Evolutionary conservation across 495 filamentous ascomycete genomes (phyloP), one percentile per base, ranked within the genome.

Genomic region (Recurvomyces mirabilis): DNA sequence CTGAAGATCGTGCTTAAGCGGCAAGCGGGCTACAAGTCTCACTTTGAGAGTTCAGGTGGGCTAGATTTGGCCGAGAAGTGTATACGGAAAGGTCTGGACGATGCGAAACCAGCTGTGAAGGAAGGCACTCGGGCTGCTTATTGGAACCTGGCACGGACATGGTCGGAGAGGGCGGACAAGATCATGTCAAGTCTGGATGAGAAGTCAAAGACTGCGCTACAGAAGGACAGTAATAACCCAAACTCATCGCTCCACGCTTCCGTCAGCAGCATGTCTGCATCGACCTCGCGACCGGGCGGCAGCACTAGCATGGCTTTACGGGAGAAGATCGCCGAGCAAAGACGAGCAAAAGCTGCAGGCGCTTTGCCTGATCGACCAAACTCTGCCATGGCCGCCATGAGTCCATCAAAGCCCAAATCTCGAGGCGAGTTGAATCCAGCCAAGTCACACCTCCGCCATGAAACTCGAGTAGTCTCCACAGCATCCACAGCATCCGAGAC

Each of bases 71-170:
- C 93, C 10, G 87, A 93, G 29, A 93, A 93, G 58, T 84, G 78
- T 49, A 73, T 98, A 55, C 87, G 81, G 61, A 91, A 84, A 53
- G 80, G 89, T 12, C 69, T 98, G 1, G 70, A 68, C 4, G 91
- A 98, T 63, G 72, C 88, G 5, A 94, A 94, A 56, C 86, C 87
- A 2, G 78, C 72, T 25, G 88, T 95, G 24, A 73, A 88, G 49
- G 84, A 93, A 60, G 75, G 74, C 21, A 86, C 84, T 74, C 76
- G 91, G 52, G 66, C 71, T 23, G 83, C 85, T 2, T 98, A 82
- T 59, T 95, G 88, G 87, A 70, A 68, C 1, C 94, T 87, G 64
- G 71, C 74, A 10, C 58, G 57, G 13, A 72, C 83, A 15, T 96
- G 87, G 87, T 79, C 84, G 0, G 73, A 78, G 4, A 76, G 68